Evolutionary conservation across 2,329 filamentous ascomycete species (phyloP).

Genomic region (Aureobasidium namibiae): DNA sequence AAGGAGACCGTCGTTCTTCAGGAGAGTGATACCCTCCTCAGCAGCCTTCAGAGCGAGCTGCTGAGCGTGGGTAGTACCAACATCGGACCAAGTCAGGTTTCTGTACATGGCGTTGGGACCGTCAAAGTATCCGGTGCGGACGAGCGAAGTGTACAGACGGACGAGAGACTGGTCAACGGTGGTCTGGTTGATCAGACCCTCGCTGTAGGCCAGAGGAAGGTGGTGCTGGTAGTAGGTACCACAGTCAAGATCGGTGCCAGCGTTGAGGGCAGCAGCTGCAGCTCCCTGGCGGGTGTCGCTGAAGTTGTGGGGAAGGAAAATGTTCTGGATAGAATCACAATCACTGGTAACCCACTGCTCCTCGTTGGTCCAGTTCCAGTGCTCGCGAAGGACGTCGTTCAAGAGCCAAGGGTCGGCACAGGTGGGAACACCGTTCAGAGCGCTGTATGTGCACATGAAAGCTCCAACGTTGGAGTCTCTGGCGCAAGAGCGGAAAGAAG

Average conservation of each 20-base stretch:
- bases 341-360: slow-evolving; percentile 58
- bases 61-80: slow-evolving; percentile 47
- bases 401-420: slow-evolving; percentile 57
- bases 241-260: slow-evolving; percentile 48
- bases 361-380: slow-evolving; percentile 55
- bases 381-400: slow-evolving; percentile 53
- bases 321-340: slow-evolving; percentile 55
- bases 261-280: slow-evolving; percentile 40
- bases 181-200: slow-evolving; percentile 36
- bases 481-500: slow-evolving; percentile 50
- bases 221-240: slow-evolving; percentile 41
- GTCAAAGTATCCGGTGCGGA: slow-evolving; percentile 53
- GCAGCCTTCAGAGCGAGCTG: slow-evolving; percentile 48
- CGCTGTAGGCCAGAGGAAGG: slow-evolving; percentile 35
- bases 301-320: slow-evolving; percentile 44
- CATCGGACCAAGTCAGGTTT: slow-evolving; percentile 46
- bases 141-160: slow-evolving; percentile 47
- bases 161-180: slow-evolving; percentile 43
- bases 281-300: slow-evolving; percentile 36
- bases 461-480: slow-evolving; percentile 37
- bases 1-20: slow-evolving; percentile 46
- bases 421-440: slow-evolving; percentile 57
- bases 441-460: slow-evolving; percentile 53
- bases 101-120: slow-evolving; percentile 40
- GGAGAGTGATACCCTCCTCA: slow-evolving; percentile 38